Evolutionary conservation across 2,329 filamentous ascomycete genomes (phyloP), one percentile per base, ranked within the genome.

Genomic region (Aureobasidium subglaciale): DNA sequence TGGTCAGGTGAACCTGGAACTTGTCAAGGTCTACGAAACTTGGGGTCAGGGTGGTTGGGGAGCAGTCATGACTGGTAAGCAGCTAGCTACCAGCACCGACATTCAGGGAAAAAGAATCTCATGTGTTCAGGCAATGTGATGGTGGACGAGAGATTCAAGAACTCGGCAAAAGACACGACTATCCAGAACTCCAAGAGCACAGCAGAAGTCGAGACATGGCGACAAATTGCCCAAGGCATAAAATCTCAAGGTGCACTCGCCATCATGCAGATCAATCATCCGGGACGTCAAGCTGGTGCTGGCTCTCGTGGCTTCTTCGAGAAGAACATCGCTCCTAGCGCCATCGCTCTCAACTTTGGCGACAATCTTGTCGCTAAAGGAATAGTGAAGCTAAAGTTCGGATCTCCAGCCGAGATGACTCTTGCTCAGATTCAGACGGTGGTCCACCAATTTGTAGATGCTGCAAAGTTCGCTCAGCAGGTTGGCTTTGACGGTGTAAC

Each of bases 361-460:
- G 24, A 41, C 3, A 32, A 65, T 0, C 6, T 58, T 13, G 29
- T 58, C 13, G 41, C 38, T 0, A 48, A 40, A 27, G 29, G 22
- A 8, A 13, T 60, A 4, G 43, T 48, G 2, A 48, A 48, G 20
- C 13, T 48, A 9, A 5, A 35, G n/a, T 79, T 80, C 53, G 78
- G 80, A 2, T 77, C 74, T 1, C 83, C 83, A 0, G 73, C 76
- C 41, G 83, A 76, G 50, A 81, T 86, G 78, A 78, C 72, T 0
- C 25, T 66, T 0, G 64, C 65, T 0, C 82, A 86, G 35, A 82
- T 86, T 40, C 69, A 77, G 16, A 68, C 72, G 0, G 76, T 81
- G 0, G 72, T 83, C 8, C 62, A 65, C 6, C 73, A 76, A 41
- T 86, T 85, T 58, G 77, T 77, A 1, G 67, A 73, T 22, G 75